phyloP scores from a whole-genome alignment of 2,329 filamentous ascomycete species.

The Cercospora nicotianae region DNA sequence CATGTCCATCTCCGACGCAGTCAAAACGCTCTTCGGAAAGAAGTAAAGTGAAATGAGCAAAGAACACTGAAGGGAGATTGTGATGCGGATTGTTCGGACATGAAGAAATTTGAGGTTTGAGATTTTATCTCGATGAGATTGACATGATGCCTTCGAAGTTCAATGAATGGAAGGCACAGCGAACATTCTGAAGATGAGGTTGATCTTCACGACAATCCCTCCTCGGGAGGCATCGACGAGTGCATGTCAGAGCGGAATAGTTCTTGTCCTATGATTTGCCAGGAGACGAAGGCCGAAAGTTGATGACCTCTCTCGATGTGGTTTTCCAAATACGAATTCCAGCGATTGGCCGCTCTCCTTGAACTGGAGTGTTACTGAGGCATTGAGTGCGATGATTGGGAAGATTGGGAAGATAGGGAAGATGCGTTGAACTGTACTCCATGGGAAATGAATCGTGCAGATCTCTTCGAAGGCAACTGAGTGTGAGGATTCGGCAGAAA shows the following conservation, averaged over 20 bases:
- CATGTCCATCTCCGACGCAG: conserved; percentile 49
- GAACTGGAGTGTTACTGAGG: background rate
- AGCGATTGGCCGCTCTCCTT: background rate
- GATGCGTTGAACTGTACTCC: background rate
- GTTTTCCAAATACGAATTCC: background rate
- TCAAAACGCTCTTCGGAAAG: conserved; percentile 35
- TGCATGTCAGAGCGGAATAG: too few relatives aligned
- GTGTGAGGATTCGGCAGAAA: too few relatives aligned
- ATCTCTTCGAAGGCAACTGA: background rate
- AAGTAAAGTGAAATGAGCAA: conserved; percentile 15
- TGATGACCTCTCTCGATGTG: background rate
- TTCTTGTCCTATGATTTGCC: too few relatives aligned
- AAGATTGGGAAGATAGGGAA: background rate
- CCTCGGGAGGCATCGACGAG: background rate
- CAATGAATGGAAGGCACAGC: background rate
- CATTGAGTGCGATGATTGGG: background rate
- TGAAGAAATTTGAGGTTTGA: too few relatives aligned
- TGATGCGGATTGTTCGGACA: too few relatives aligned
- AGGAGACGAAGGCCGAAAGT: background rate
- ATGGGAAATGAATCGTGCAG: background rate
- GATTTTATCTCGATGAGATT: background rate
- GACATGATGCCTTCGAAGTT: too few relatives aligned
- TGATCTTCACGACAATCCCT: background rate
- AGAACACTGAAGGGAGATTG: too few relatives aligned
- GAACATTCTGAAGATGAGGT: background rate